These are phyloP conservation scores for Polysphondylium violaceum DNA, from an alignment of 78 protist species.

Conservation along the genomic window DNA sequence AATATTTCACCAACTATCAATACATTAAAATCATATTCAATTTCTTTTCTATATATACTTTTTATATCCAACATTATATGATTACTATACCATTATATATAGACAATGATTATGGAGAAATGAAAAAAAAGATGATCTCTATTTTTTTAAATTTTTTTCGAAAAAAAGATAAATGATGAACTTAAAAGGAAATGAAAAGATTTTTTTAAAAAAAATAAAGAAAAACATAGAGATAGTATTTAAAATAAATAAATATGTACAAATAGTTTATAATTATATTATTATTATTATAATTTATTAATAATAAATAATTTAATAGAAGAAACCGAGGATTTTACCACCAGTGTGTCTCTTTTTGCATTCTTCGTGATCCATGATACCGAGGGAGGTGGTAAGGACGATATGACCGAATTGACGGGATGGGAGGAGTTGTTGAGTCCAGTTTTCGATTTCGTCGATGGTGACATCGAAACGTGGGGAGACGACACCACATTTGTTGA, in stretches of 20 bases:
- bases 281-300: neutral
- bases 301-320: constrained; percentile 21
- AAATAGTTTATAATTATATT: neutral
- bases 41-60: constrained; percentile 27
- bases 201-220: neutral
- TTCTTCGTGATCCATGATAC: constrained; percentile 99
- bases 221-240: too few species aligned
- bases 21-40: constrained; percentile 60
- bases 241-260: neutral
- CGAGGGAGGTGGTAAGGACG: constrained; percentile 99
- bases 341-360: constrained; percentile 97
- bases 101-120: too few species aligned
- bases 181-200: too few species aligned
- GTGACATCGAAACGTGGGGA: constrained; percentile 97
- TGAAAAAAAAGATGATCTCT: too few species aligned
- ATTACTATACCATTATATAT: too few species aligned
- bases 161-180: too few species aligned
- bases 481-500: constrained; percentile 99
- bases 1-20: constrained; percentile 57
- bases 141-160: too few species aligned
- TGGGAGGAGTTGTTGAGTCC: constrained; percentile 97
- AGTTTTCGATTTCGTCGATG: constrained; percentile 81
- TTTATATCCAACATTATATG: too few species aligned
- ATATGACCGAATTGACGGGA: constrained; percentile 99
- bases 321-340: constrained; percentile 68